phyloP scores from a whole-genome alignment of 257 asterid species.

The Solanum tacnaense region DNA sequence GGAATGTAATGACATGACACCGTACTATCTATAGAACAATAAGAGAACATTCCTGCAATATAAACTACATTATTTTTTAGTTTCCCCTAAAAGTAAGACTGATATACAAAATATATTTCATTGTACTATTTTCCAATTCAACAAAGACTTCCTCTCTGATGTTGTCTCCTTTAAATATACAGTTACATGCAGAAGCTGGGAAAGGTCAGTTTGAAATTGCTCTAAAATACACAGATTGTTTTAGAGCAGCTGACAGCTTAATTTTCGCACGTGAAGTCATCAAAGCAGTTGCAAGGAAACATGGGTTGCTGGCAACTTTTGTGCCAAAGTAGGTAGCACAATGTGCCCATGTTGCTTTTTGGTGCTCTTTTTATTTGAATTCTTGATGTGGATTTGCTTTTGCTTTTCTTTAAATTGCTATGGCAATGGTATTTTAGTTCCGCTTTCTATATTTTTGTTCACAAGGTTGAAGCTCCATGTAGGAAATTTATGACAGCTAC shows the following conservation, averaged over 20 bases:
- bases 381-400: neutral
- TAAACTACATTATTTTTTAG: neutral
- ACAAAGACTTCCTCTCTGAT: neutral
- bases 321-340: constrained; percentile 65
- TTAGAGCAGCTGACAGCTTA: constrained; percentile 61
- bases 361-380: neutral
- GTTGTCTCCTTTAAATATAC: constrained; percentile 7
- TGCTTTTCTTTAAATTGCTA: neutral
- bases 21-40: too few species aligned
- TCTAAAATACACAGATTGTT: constrained; percentile 56
- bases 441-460: neutral
- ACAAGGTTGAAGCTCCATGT: neutral
- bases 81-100: neutral
- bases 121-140: neutral
- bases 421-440: neutral
- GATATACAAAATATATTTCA: neutral
- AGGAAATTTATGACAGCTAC: neutral
- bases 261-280: constrained; percentile 71
- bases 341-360: neutral
- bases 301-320: constrained; percentile 81
- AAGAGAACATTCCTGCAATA: neutral
- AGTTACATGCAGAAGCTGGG: constrained; percentile 90
- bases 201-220: constrained; percentile 82
- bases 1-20: too few species aligned
- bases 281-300: constrained; percentile 78